phyloP scores from a whole-genome alignment of 192 early-diverging fungal species.

The Coemansia sp. region DNA sequence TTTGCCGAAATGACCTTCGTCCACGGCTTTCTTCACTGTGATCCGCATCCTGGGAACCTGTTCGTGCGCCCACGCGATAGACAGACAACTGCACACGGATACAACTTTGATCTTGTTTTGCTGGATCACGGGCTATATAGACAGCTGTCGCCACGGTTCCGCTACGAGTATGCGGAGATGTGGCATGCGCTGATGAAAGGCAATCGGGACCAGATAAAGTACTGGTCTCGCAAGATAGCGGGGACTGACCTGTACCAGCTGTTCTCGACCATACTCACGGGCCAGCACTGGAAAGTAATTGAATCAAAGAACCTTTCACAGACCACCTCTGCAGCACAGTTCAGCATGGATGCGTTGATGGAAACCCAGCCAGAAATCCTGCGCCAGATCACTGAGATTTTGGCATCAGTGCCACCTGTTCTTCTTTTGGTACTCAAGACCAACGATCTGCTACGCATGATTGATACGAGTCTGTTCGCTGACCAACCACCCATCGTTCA shows the following conservation, averaged over 20 bases:
- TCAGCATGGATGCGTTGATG: slow-evolving; percentile 60
- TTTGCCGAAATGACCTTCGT: slow-evolving; percentile 92
- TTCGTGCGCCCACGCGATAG: slow-evolving; percentile 62
- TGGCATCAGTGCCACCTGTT: slow-evolving; percentile 83
- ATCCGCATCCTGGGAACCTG: slow-evolving; percentile 92
- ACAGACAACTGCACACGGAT: slow-evolving; percentile 49
- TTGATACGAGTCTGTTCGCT: slow-evolving; percentile 60
- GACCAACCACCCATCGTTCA: slow-evolving; percentile 45
- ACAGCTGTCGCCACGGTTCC: slow-evolving; percentile 65
- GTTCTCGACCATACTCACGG: slow-evolving; percentile 88
- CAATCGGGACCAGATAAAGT: slow-evolving; percentile 69
- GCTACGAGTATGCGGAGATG: slow-evolving; percentile 83
- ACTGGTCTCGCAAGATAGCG: slow-evolving; percentile 64
- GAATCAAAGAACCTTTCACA: slow-evolving; percentile 35
- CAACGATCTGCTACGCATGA: slow-evolving; percentile 80
- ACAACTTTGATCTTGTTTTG: slow-evolving; percentile 88
- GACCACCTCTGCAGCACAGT: slow-evolving; percentile 40
- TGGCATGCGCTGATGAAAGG: slow-evolving; percentile 84
- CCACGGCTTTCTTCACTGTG: slow-evolving; percentile 85
- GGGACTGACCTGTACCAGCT: slow-evolving; percentile 80
- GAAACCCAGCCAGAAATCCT: slow-evolving; percentile 62
- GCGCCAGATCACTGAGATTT: slow-evolving; percentile 73
- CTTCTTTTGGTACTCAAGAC: slow-evolving; percentile 88
- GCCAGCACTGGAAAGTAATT: slow-evolving; percentile 79
- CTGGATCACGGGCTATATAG: slow-evolving; percentile 92